Evolutionary conservation across 2,329 filamentous ascomycete species (phyloP).

Genomic region (Colletotrichum camelliae): DNA sequence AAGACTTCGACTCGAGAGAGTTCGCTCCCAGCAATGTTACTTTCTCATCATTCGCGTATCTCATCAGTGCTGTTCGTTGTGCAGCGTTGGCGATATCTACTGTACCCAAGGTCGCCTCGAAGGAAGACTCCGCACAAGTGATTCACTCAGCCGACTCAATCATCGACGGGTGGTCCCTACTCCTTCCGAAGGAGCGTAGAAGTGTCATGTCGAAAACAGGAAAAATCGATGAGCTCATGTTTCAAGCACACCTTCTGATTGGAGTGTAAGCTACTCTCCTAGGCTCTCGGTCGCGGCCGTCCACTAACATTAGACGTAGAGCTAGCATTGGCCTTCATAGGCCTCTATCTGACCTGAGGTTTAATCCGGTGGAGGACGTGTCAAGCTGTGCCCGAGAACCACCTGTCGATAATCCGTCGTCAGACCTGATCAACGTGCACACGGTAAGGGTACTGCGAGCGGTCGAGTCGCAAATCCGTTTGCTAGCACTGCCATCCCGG

Average conservation of each 20-base stretch:
- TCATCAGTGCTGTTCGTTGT: conserved; percentile 65
- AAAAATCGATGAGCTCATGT: conserved; percentile 34
- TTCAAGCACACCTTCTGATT: conserved; percentile 30
- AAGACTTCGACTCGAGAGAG: conserved; percentile 65
- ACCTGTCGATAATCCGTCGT: conserved; percentile 22
- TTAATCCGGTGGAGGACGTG: conserved; percentile 40
- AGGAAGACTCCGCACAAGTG: conserved; percentile 30
- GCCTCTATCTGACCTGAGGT: conserved; percentile 42
- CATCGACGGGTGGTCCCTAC: conserved; percentile 42
- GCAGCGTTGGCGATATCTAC: conserved; percentile 30
- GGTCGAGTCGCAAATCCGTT: conserved; percentile 41
- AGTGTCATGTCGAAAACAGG: conserved; percentile 35
- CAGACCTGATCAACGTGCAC: conserved; percentile 38
- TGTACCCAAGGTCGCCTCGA: conserved; percentile 21
- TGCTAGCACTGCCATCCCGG: conserved; percentile 38
- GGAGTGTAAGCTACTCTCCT: conserved; percentile 25
- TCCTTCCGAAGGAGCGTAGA: conserved; percentile 37
- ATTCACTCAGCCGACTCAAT: conserved; percentile 39
- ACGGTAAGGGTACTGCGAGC: conserved; percentile 42
- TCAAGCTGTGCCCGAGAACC: conserved; percentile 39
- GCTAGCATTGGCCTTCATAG: conserved; percentile 40
- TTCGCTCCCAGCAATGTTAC: conserved; percentile 58
- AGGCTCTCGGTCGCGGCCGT: background rate
- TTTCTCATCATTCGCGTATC: conserved; percentile 71
- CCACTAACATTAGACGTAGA: conserved; percentile 23